A percentile compares a stretch with the other conserved stretches of the same genome.
phyloP scores from a whole-genome alignment of 306 rosid species.

The Myrica gale region DNA sequence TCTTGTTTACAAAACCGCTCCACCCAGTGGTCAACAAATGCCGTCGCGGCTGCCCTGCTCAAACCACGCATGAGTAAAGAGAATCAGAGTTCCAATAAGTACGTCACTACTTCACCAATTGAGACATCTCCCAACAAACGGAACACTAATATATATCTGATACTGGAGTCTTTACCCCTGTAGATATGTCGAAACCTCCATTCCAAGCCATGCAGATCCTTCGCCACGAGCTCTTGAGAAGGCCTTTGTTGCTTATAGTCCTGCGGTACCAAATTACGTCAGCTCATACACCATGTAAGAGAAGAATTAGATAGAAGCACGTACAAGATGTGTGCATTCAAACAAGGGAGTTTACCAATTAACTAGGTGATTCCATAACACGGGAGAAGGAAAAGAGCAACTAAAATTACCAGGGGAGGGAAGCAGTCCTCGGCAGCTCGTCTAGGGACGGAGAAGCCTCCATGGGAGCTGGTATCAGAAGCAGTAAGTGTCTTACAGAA shows the following conservation, averaged over 20 bases:
- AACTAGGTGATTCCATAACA: background rate
- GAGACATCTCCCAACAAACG: background rate
- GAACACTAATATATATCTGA: background rate
- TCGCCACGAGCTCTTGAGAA: slow-evolving; percentile 94
- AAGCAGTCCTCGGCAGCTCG: slow-evolving; percentile 99
- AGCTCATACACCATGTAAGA: background rate
- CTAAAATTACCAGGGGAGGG: slow-evolving; percentile 76
- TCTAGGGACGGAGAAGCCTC: slow-evolving; percentile 98
- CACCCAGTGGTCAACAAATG: slow-evolving; percentile 99
- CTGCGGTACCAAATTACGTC: slow-evolving; percentile 36
- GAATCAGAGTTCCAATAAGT: background rate
- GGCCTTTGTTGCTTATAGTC: slow-evolving; percentile 93
- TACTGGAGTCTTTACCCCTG: slow-evolving; percentile 52
- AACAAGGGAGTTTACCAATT: slow-evolving; percentile 1
- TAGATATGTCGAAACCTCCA: slow-evolving; percentile 97
- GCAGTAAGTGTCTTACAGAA: slow-evolving; percentile 99
- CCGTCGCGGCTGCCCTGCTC: slow-evolving; percentile 96
- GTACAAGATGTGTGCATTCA: slow-evolving; percentile 6
- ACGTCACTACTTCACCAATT: slow-evolving; percentile 2
- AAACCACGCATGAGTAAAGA: slow-evolving; percentile 5
- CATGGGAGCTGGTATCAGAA: slow-evolving; percentile 98
- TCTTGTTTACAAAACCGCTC: slow-evolving; percentile 99
- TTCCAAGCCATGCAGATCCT: slow-evolving; percentile 88
- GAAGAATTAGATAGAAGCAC: background rate
- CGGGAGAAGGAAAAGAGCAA: background rate